Percentiles rank a stretch among this genome's conserved stretches.
Evolutionary conservation across 192 early-diverging fungal species (phyloP).

Genomic region (Backusella liffmaniae): DNA sequence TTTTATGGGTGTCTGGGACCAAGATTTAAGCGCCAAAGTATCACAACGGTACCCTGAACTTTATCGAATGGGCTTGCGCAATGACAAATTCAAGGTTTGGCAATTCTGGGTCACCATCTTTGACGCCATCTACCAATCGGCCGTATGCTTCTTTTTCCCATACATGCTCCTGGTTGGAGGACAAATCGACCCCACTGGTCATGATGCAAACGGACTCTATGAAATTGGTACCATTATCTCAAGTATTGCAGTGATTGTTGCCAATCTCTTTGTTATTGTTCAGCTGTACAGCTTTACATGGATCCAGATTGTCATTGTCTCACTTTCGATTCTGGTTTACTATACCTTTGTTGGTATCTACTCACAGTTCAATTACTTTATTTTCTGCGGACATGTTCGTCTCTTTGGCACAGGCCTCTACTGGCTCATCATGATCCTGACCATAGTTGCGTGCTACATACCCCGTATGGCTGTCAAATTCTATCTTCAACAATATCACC

Average conservation of each 20-base stretch:
- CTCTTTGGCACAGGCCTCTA: conserved; percentile 65
- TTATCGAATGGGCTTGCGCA: conserved; percentile 72
- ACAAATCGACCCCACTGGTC: conserved; percentile 36
- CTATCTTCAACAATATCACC: conserved; percentile 65
- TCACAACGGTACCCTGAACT: conserved; percentile 74
- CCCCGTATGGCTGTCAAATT: conserved; percentile 74
- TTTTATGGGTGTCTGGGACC: conserved; percentile 74
- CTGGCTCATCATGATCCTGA: conserved; percentile 66
- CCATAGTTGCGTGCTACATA: conserved; percentile 61
- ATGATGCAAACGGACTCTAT: conserved; percentile 55
- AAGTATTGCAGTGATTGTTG: conserved; percentile 67
- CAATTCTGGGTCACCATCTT: conserved; percentile 76
- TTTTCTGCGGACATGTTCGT: conserved; percentile 36
- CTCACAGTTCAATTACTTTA: conserved; percentile 41
- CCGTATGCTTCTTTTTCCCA: conserved; percentile 66
- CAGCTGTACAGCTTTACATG: conserved; percentile 77
- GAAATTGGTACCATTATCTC: conserved; percentile 73
- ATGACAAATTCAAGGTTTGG: conserved; percentile 67
- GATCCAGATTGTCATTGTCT: conserved; percentile 53
- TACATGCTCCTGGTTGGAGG: conserved; percentile 50
- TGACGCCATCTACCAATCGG: conserved; percentile 73
- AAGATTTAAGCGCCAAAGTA: conserved; percentile 69
- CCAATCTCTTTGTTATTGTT: conserved; percentile 77
- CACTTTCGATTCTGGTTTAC: conserved; percentile 51
- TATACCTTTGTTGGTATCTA: conserved; percentile 63